Percentiles rank a stretch among this genome's conserved stretches.
Evolutionary conservation across 345 rosid genomes (phyloP).

Genomic region (Euclidium syriacum): DNA sequence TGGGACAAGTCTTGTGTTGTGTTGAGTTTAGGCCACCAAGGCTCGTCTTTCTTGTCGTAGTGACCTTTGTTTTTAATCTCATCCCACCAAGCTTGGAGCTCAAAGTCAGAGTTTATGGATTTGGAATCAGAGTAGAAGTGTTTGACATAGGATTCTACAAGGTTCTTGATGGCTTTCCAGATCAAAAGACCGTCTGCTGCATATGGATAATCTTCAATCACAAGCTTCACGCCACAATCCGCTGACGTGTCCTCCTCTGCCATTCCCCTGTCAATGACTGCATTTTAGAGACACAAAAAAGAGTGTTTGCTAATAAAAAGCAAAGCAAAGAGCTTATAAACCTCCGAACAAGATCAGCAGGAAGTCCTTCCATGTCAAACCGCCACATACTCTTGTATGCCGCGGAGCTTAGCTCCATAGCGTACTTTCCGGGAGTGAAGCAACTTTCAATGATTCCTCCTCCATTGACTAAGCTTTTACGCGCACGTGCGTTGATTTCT

Average conservation of each 20-base stretch:
- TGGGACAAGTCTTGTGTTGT: slow-evolving; percentile 66
- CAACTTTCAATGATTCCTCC: slow-evolving; percentile 89
- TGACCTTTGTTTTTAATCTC: slow-evolving; percentile 93
- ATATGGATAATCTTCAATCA: slow-evolving; percentile 90
- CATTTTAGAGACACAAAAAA: neutral
- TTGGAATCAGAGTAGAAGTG: slow-evolving; percentile 66
- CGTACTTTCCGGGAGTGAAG: slow-evolving; percentile 68
- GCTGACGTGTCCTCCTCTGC: slow-evolving; percentile 82
- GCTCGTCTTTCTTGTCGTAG: slow-evolving; percentile 66
- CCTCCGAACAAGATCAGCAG: slow-evolving; percentile 93
- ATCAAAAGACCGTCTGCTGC: slow-evolving; percentile 87
- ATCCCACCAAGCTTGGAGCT: slow-evolving; percentile 93
- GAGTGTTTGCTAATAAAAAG: neutral
- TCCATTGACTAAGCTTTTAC: slow-evolving; percentile 85
- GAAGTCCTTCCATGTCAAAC: slow-evolving; percentile 91
- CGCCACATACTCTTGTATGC: slow-evolving; percentile 76
- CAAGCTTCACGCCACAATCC: slow-evolving; percentile 65
- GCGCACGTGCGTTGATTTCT: slow-evolving; percentile 85
- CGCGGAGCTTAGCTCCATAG: slow-evolving; percentile 93
- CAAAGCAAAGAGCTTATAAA: slow-evolving; percentile 12
- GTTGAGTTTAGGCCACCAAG: slow-evolving; percentile 93
- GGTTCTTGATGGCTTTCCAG: slow-evolving; percentile 78
- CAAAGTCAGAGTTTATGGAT: slow-evolving; percentile 57
- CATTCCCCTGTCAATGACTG: slow-evolving; percentile 59
- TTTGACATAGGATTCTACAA: slow-evolving; percentile 63